Evolutionary conservation across 2,329 filamentous ascomycete genomes (phyloP).

Genomic region (Botrytis fabae): DNA sequence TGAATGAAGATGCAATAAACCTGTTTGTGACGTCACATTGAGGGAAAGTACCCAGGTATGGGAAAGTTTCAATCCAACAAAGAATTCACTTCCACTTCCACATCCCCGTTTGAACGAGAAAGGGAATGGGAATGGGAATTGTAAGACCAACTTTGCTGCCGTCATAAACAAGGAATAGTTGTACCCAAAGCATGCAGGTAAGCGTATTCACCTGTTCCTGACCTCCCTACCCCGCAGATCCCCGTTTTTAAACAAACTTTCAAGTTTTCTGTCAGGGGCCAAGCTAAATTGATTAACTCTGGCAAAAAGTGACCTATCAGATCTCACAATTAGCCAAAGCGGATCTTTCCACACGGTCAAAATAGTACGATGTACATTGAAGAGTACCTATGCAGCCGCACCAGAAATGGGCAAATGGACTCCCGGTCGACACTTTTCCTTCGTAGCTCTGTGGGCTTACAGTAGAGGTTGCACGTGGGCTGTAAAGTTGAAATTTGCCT

Average conservation of each 20-base stretch:
- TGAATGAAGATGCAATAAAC: conserved; percentile 10
- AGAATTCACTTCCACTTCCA: conserved; percentile 2
- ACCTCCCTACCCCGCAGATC: conserved; percentile 5
- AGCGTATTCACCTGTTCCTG: conserved; percentile 3
- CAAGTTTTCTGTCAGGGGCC: conserved; percentile 17
- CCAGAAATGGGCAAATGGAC: not conserved
- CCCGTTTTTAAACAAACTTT: not conserved
- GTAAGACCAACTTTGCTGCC: not conserved
- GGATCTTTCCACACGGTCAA: not conserved
- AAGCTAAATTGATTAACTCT: conserved; percentile 12
- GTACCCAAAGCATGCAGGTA: conserved; percentile 1
- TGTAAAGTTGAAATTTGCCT: not conserved
- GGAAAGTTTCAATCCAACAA: conserved; percentile 2
- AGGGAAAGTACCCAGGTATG: not conserved
- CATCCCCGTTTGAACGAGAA: not conserved
- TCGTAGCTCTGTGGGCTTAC: not conserved
- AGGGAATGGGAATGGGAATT: not conserved
- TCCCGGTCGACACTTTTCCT: not conserved
- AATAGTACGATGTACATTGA: too few species aligned
- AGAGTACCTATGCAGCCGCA: not conserved
- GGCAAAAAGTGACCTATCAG: not conserved
- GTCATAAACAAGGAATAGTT: conserved; percentile 9
- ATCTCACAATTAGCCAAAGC: not conserved
- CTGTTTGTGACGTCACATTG: conserved; percentile 15
- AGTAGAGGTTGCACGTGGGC: not conserved